A percentile compares a stretch with the other conserved stretches of the same genome.
Evolutionary conservation across 495 filamentous ascomycete species (phyloP).

Genomic region (Daldinia decipiens): DNA sequence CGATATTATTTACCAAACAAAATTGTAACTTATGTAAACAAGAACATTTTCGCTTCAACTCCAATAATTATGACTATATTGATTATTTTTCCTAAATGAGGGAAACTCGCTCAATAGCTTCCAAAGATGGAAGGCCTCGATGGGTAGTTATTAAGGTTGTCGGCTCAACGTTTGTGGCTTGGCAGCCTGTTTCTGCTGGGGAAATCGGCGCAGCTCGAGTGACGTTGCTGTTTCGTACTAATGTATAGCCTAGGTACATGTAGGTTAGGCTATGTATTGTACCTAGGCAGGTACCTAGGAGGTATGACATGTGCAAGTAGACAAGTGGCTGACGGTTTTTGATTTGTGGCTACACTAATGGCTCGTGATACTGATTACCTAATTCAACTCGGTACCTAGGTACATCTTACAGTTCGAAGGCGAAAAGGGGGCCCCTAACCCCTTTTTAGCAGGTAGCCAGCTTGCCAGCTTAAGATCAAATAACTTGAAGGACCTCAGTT

Average conservation of each 20-base stretch:
- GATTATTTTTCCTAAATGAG: not conserved
- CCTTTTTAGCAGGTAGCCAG: not conserved
- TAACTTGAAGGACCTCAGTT: no score
- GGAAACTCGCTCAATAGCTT: conserved; percentile 23
- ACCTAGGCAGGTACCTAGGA: no score
- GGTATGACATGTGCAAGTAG: not conserved
- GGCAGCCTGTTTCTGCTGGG: conserved; percentile 8
- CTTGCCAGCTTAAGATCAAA: no score
- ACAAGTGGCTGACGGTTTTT: not conserved
- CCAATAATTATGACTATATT: not conserved
- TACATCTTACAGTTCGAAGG: not conserved
- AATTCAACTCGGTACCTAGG: not conserved
- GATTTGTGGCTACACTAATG: not conserved
- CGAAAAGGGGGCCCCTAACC: not conserved
- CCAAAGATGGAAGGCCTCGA: conserved; percentile 38
- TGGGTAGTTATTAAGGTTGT: conserved; percentile 10
- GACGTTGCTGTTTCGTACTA: conserved; percentile 31
- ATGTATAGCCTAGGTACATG: not conserved
- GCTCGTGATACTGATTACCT: no score
- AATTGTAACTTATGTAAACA: not conserved
- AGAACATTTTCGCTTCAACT: not conserved
- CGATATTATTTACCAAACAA: not conserved
- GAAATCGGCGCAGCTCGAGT: conserved; percentile 13
- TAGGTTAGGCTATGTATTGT: no score
- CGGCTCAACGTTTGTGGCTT: conserved; percentile 13